Percentiles rank a stretch among this genome's conserved stretches.
Conservation (phyloP, 305 asterid species). For the Plantago coronopus region DNA sequence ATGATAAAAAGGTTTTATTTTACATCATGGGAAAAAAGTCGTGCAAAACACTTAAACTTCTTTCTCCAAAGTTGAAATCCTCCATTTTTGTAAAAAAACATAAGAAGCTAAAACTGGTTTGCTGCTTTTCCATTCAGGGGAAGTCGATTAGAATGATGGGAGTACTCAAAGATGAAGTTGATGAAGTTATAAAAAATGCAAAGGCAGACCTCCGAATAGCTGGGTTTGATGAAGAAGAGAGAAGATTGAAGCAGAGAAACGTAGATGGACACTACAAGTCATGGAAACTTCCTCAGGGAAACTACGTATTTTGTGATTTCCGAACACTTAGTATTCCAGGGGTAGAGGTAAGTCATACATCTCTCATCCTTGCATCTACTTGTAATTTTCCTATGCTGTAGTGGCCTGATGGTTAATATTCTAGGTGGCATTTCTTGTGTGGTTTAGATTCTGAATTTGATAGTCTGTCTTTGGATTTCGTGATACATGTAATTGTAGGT, state of each 20-base stretch:
- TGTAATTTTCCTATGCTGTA: constrained; percentile 3
- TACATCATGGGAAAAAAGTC: no score
- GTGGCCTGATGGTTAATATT: neutral
- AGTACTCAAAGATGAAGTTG: constrained; percentile 68
- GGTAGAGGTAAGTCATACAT: constrained; percentile 47
- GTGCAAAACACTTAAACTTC: no score
- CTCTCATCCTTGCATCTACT: neutral
- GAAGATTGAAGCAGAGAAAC: constrained; percentile 58
- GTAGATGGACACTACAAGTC: constrained; percentile 29
- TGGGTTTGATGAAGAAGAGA: constrained; percentile 92
- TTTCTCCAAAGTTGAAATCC: no score
- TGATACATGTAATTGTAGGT: no score
- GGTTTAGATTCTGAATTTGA: neutral
- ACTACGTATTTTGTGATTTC: constrained; percentile 70
- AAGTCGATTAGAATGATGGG: constrained; percentile 90
- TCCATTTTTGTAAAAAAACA: neutral
- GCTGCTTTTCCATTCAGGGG: constrained; percentile 44
- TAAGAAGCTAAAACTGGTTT: neutral
- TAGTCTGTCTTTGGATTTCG: neutral
- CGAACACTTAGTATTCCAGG: constrained; percentile 80
- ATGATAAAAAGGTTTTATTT: no score
- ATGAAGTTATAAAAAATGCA: constrained; percentile 58
- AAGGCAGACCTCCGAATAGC: constrained; percentile 67
- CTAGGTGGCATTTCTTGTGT: neutral
- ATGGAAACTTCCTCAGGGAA: constrained; percentile 70